Conservation (phyloP, 2,329 filamentous ascomycete genomes). For the Hymenotorrendiella dingleyae region DNA sequence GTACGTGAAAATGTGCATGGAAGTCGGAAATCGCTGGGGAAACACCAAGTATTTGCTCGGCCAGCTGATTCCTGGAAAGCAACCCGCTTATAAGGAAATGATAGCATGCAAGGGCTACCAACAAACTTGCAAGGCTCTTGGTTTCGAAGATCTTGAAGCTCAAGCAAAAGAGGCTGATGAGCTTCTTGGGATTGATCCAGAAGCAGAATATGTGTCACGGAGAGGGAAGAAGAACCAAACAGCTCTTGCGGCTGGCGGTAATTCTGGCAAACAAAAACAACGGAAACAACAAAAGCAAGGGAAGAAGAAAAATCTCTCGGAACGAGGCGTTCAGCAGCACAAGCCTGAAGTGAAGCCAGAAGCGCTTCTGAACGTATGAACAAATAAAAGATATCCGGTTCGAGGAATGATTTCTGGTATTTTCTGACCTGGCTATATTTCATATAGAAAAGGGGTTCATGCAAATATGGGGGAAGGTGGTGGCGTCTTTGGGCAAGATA, state of each 20-base stretch:
- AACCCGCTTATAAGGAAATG: slow-evolving; percentile 54
- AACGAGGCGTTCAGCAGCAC: slow-evolving; percentile 17
- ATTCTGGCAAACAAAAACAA: slow-evolving; percentile 36
- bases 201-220: slow-evolving; percentile 15
- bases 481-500: background rate
- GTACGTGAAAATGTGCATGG: slow-evolving; percentile 68
- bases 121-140: slow-evolving; percentile 60
- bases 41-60: slow-evolving; percentile 91
- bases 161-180: slow-evolving; percentile 60
- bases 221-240: slow-evolving; percentile 25
- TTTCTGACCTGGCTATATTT: too few relatives aligned
- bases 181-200: slow-evolving; percentile 22
- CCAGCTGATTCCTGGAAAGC: slow-evolving; percentile 80
- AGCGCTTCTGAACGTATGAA: too few relatives aligned
- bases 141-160: slow-evolving; percentile 56
- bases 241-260: slow-evolving; percentile 44
- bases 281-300: too few relatives aligned
- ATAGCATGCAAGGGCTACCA: slow-evolving; percentile 64
- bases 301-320: slow-evolving; percentile 19
- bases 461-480: background rate
- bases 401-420: too few relatives aligned
- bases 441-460: background rate
- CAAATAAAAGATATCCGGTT: too few relatives aligned
- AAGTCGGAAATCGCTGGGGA: slow-evolving; percentile 77
- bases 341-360: too few relatives aligned